A percentile compares a stretch with the other conserved stretches of the same genome.
phyloP scores from a whole-genome alignment of 2,329 filamentous ascomycete genomes.

The Reticulascus tulasneorum region DNA sequence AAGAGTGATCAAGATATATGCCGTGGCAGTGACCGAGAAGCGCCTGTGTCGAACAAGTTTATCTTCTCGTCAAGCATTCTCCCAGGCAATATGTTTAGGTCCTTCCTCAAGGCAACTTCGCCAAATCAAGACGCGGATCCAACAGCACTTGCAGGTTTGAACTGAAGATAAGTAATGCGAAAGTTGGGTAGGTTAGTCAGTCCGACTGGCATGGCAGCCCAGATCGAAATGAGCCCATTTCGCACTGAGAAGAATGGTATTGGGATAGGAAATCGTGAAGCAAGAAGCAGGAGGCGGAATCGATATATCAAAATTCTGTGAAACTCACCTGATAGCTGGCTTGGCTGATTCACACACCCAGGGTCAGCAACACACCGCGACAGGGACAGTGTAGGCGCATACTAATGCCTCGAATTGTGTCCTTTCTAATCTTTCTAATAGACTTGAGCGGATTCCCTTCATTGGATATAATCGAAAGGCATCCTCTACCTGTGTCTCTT shows the following conservation, averaged over 20 bases:
- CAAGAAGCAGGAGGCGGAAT: not conserved
- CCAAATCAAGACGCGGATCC: too few species aligned
- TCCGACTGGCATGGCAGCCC: too few species aligned
- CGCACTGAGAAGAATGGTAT: too few species aligned
- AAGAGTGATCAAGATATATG: not conserved
- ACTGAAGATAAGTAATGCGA: too few species aligned
- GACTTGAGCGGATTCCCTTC: not conserved
- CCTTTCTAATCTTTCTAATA: constrained; percentile 37
- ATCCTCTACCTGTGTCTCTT: constrained; percentile 22
- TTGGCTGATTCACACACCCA: constrained; percentile 40
- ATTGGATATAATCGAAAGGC: not conserved
- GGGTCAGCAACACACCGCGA: constrained; percentile 10
- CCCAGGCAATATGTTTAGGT: too few species aligned
- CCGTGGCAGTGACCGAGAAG: constrained; percentile 10
- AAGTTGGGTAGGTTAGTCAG: too few species aligned
- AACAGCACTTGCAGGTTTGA: too few species aligned
- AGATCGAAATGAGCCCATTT: too few species aligned
- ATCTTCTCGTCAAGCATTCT: too few species aligned
- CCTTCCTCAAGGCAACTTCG: too few species aligned
- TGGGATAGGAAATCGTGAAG: constrained; percentile 9
- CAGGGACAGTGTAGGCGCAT: constrained; percentile 18
- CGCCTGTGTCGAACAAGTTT: too few species aligned
- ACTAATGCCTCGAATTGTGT: constrained; percentile 49
- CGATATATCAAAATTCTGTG: not conserved
- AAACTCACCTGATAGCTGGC: constrained; percentile 46